Conservation (phyloP, 2,329 filamentous ascomycete genomes). For the Apiospora arundinis region DNA sequence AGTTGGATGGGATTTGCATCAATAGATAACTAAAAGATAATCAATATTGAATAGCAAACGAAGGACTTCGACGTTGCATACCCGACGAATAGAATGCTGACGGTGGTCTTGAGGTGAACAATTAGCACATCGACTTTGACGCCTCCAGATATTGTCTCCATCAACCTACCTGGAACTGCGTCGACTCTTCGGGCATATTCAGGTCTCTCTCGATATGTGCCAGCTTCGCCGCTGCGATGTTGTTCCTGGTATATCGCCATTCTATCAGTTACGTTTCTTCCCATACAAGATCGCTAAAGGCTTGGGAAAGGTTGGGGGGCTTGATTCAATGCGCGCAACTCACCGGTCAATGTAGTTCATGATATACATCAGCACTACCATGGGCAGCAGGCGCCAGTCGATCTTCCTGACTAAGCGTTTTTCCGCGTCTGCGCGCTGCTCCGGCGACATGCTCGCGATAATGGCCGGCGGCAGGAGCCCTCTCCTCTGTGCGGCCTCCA, state of each 20-base stretch:
- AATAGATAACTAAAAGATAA: conserved; percentile 47
- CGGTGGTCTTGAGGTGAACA: conserved; percentile 44
- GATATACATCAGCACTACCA: conserved; percentile 74
- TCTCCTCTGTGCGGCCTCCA: conserved; percentile 31
- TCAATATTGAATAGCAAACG: background rate
- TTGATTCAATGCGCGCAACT: conserved; percentile 24
- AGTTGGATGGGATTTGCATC: conserved; percentile 58
- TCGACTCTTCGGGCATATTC: conserved; percentile 36
- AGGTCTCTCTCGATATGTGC: conserved; percentile 51
- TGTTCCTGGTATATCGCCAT: conserved; percentile 52
- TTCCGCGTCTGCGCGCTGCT: conserved; percentile 59
- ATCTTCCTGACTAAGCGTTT: conserved; percentile 66
- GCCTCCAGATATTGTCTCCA: background rate
- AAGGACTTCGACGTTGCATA: conserved; percentile 33
- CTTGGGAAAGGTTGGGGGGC: no score
- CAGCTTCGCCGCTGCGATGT: conserved; percentile 61
- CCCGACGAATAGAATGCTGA: conserved; percentile 59
- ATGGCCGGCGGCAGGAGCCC: conserved; percentile 40
- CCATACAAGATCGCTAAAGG: no score
- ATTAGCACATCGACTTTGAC: conserved; percentile 21
- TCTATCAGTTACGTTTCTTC: conserved; percentile 31
- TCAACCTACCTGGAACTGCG: conserved; percentile 43
- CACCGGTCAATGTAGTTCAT: conserved; percentile 67
- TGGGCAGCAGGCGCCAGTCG: conserved; percentile 69
- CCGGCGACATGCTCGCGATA: conserved; percentile 53